Base-by-base conservation (phyloP, 257 asterid species). In the Solanum megistacrolobum region DNA sequence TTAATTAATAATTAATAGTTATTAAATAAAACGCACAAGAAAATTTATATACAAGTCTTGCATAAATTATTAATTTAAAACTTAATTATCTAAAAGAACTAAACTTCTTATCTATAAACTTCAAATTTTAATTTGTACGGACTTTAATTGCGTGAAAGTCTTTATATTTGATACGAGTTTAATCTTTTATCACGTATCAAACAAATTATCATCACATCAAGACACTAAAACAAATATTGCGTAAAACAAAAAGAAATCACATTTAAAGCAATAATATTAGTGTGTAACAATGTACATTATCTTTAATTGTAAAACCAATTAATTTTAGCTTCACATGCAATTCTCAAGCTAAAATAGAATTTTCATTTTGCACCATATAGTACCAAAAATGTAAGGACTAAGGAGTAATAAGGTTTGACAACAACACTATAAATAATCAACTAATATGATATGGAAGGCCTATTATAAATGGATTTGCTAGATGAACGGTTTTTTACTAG, bases 401-500 rank as follows among this genome's bases (percentile, higher is more conserved):
- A 16, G 9, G 4, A 20, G 8, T 7, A 39, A 16, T 78, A 16
- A 14, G 43, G 4, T 4, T 72, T 32, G 9, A 73, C 18, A 9
- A 9, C 3, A 13, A 34, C 2, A 58, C 25, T 58, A 18, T 55
- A 55, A 46, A 55, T 18, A 18, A 55, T 55, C 65, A 18, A 55
- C 11, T 55, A 55, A 55, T 55, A 18, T 55, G 5, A 55, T 0
- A 18, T 7, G 9, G 9, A 1, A 1, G 0, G 4, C 2, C 1
- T 55, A 0, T 20, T 58, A 52, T 52, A 52, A 52, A 52, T 52
- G 7, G 21, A 52, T 16, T 52, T 52, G 23, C 60, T 16, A 52
- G 9, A 52, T 52, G 60, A 8, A 7, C 2, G 12, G 4, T 3
- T 20, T 52, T 58, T 58, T 58, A 7, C 66, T 58, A 20, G 12